phyloP scores from a whole-genome alignment of 2,329 filamentous ascomycete genomes.

The Raffaelea albimanens region DNA sequence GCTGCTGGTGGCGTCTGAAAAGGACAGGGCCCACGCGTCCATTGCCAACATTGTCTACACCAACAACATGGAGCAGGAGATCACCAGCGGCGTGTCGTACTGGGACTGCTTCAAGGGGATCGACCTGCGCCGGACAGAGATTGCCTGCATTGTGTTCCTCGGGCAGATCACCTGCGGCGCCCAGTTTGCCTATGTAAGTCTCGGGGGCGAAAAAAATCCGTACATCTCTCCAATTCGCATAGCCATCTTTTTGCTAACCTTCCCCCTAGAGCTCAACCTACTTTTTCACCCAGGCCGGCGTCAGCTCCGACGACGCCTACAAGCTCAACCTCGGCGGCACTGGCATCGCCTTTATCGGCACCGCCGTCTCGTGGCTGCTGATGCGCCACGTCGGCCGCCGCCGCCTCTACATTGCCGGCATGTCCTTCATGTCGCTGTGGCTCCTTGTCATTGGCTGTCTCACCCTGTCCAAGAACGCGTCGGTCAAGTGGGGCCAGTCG shows the following conservation, averaged over 20 bases:
- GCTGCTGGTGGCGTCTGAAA: constrained; percentile 20
- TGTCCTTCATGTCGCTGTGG: constrained; percentile 23
- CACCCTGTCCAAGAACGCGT: constrained; percentile 22
- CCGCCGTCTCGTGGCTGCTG: constrained; percentile 33
- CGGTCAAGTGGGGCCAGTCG: constrained; percentile 28
- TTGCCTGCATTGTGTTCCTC: constrained; percentile 28
- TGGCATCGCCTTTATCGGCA: constrained; percentile 32
- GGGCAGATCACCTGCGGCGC: constrained; percentile 32
- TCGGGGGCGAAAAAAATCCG: neutral
- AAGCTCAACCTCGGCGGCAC: constrained; percentile 30
- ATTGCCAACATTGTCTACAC: constrained; percentile 49
- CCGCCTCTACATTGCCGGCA: constrained; percentile 30
- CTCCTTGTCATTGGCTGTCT: constrained; percentile 34
- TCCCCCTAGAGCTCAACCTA: constrained; percentile 25
- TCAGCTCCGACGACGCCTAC: constrained; percentile 25
- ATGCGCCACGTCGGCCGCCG: constrained; percentile 32
- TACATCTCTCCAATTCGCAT: neutral
- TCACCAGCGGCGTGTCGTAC: constrained; percentile 27
- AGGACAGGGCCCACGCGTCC: constrained; percentile 35
- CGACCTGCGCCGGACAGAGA: constrained; percentile 35
- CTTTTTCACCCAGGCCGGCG: constrained; percentile 37
- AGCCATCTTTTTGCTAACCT: constrained; percentile 21
- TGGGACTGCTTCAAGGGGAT: constrained; percentile 37
- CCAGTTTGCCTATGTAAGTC: constrained; percentile 6
- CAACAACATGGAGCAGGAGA: constrained; percentile 43